Base-by-base conservation (phyloP, 2,329 filamentous ascomycete genomes). In the Raffaelea deltoideospora region DNA sequence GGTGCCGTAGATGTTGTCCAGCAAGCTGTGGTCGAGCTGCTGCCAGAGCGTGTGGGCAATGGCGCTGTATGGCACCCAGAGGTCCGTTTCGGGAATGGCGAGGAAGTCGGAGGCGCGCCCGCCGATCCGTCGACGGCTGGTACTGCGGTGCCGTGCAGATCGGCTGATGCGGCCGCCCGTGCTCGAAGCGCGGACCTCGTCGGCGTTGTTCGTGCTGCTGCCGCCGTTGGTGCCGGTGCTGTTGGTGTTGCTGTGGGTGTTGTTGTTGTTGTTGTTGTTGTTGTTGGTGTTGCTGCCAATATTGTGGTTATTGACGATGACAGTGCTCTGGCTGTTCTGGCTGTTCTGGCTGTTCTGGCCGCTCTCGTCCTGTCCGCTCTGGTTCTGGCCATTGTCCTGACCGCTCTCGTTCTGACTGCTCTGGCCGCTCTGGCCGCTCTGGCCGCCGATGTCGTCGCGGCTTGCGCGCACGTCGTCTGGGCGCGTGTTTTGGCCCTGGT, bases 21-120 rank as follows among this genome's bases (percentile, higher is more conserved):
- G n/a, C n/a, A n/a, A n/a, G n/a, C n/a, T n/a, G n/a, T n/a, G n/a
- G 23, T 41, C 45, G 43, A 47, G 41, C 35, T 31, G 40, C 11
- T 29, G 19, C 27, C 28, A 17, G 11, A 38, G 14, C 3, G 22
- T 28, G 18, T 40, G 37, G 14, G n/a, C n/a, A n/a, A 26, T 31
- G 6, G 33, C 26, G 8, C 37, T 36, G 13, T 30, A 20, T 8
- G 43, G 47, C 39, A 53, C 46, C 31, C 24, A 56, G 37, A 21
- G 14, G 3, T 41, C 42, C 5, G 34, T 19, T 19, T 39, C 39
- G 9, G 35, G 31, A 2, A 40, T 40, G 2, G 36, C 31, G 18
- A 37, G 36, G 5, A 31, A 37, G 5, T 34, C 35, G 3, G 28
- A 13, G 9, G 55, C 50, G 38, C 47, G 48, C 27, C 10, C 27